Base-by-base conservation (phyloP, 169 alveolate genomes). In the Plasmodium gaboni region DNA sequence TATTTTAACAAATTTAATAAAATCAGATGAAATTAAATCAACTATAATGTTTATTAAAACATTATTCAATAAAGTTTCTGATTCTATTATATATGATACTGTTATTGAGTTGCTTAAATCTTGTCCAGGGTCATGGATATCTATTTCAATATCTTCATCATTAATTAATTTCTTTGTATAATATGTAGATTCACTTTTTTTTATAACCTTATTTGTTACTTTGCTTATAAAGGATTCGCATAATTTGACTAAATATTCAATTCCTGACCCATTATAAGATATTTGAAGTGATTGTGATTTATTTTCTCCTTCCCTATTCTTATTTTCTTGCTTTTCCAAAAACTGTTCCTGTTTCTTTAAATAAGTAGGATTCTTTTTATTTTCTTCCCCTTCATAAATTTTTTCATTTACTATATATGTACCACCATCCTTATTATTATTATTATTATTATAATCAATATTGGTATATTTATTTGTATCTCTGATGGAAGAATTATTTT, bases 1-100 rank as follows among this genome's bases (percentile, higher is more conserved):
- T 68, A 51, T 44, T 32, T 83, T 83, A 55, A 74, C 53, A 55
- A 68, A 55, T 68, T 83, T 83, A 68, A 51, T 72, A 83, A 83
- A 68, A 46, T 83, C 91, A 38, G 74, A 63, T 68, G 85, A 83
- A 28, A 83, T 83, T 68, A 83, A 83, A 53, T 83, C 78, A 67
- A 44, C 83, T 24, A 83, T 83, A 48, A 83, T 83, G 38, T 83
- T 63, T 55, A 83, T 83, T 69, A 83, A 53, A 28, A 48, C 24
- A 55, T 83, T 72, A 22, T 72, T 69, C 60, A 83, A 68, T 48
- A 83, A 15, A 22, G 85, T 83, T 67, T 83, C 85, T 57, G 91
- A 83, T 55, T 83, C 91, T 12, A 69, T 83, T 15, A 71, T 53
- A n/a, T 83, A 83, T 57, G 85, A 67, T 28, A 83, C 91, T 68